Conservation (phyloP, 2,329 filamentous ascomycete species). For the Pseudogymnoascus sp. region DNA sequence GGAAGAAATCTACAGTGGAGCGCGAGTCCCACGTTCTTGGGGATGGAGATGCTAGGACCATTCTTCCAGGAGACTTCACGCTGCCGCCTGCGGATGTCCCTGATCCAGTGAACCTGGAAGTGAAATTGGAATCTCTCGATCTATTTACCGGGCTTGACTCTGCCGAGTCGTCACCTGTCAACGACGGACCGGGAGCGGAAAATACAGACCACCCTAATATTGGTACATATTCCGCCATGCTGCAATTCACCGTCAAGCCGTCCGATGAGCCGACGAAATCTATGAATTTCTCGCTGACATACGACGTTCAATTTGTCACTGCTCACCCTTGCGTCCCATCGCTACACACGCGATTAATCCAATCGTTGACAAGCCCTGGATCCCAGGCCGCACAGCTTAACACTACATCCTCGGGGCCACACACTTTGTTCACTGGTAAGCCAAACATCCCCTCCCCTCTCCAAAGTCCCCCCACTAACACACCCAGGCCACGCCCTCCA, state of each 20-base stretch:
- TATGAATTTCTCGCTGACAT: constrained; percentile 34
- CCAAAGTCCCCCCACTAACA: background rate
- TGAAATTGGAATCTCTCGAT: constrained; percentile 44
- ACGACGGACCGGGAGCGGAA: constrained; percentile 15
- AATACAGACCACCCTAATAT: constrained; percentile 15
- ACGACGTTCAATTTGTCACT: constrained; percentile 58
- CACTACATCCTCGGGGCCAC: constrained; percentile 8
- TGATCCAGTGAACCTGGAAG: constrained; percentile 37
- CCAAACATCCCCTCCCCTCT: background rate
- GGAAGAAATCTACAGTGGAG: constrained; percentile 52
- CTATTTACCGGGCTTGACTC: constrained; percentile 30
- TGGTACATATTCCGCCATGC: constrained; percentile 25
- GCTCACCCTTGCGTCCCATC: constrained; percentile 57
- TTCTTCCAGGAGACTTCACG: constrained; percentile 54
- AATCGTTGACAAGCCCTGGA: constrained; percentile 51
- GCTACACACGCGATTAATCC: constrained; percentile 47
- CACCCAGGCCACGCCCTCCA: constrained; percentile 53
- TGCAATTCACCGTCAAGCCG: constrained; percentile 21
- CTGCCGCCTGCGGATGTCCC: constrained; percentile 49
- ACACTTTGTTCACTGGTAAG: constrained; percentile 35
- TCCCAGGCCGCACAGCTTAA: constrained; percentile 45
- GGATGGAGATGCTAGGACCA: constrained; percentile 43
- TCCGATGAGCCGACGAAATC: constrained; percentile 19
- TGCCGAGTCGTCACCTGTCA: background rate
- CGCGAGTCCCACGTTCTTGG: constrained; percentile 53